phyloP scores from a whole-genome alignment of 2,329 filamentous ascomycete genomes.

The Penicillium sp. region DNA sequence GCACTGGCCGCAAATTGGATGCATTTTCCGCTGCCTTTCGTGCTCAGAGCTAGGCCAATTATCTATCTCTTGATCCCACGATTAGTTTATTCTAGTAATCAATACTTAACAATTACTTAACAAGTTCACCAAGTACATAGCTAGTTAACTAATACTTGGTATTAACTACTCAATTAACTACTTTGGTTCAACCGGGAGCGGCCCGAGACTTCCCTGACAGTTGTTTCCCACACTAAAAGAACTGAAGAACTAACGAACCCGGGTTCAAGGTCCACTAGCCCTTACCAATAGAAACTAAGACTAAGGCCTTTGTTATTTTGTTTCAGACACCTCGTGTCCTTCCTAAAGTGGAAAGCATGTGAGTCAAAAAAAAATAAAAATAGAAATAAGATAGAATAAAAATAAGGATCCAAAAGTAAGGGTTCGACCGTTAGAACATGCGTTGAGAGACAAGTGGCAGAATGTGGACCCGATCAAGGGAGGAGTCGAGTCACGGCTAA shows the following conservation, averaged over 20 bases:
- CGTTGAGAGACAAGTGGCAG: conserved; percentile 17
- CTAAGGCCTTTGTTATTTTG: not conserved
- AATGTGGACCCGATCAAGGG: conserved; percentile 1
- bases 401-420: conserved; percentile 8
- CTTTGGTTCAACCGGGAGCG: conserved; percentile 16
- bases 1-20: conserved; percentile 27
- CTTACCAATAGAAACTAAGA: not conserved
- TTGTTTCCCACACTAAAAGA: conserved; percentile 5
- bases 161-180: no score
- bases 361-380: no score
- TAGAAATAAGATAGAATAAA: not conserved
- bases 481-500: not conserved
- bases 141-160: no score
- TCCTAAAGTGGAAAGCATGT: not conserved
- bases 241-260: not conserved
- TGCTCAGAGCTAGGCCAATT: no score
- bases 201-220: conserved; percentile 24
- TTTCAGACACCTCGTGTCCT: not conserved
- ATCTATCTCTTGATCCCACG: no score
- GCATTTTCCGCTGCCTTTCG: conserved; percentile 24
- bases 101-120: no score
- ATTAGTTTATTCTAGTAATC: no score
- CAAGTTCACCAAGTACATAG: no score
- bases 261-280: not conserved
- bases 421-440: conserved; percentile 17